phyloP scores from a whole-genome alignment of 345 rosid species.

The Eucalyptus shirleyi region DNA sequence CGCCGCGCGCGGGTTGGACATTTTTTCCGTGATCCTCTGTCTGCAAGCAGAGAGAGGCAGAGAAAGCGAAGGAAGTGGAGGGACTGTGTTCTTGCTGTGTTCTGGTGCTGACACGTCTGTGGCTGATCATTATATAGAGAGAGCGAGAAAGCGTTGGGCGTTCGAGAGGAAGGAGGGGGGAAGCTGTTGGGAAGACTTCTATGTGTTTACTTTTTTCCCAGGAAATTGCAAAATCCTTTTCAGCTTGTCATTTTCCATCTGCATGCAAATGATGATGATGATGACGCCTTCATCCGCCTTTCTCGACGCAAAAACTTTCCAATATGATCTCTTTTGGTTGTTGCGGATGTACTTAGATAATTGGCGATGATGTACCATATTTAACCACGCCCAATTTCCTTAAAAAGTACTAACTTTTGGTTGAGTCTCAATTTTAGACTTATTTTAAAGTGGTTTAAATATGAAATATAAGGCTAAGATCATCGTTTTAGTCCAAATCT shows the following conservation, averaged over 20 bases:
- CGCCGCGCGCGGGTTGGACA: background rate
- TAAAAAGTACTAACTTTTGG: too few relatives aligned
- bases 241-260: background rate
- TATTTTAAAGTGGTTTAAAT: too few relatives aligned
- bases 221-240: background rate
- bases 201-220: background rate
- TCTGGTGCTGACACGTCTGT: background rate
- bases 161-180: background rate
- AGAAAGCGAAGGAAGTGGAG: background rate
- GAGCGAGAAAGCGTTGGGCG: background rate
- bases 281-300: background rate
- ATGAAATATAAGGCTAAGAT: background rate
- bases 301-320: background rate
- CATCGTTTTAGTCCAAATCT: background rate
- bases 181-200: background rate
- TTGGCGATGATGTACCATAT: too few relatives aligned
- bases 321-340: background rate
- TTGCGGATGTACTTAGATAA: too few relatives aligned
- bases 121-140: background rate
- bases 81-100: background rate
- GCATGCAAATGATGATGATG: background rate
- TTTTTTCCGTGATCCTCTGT: background rate
- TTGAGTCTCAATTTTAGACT: too few relatives aligned
- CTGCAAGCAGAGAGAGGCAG: background rate
- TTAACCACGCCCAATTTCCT: too few relatives aligned